phyloP scores from a whole-genome alignment of 108 stramenopile species.

The Aurantiochytrium sp. region DNA sequence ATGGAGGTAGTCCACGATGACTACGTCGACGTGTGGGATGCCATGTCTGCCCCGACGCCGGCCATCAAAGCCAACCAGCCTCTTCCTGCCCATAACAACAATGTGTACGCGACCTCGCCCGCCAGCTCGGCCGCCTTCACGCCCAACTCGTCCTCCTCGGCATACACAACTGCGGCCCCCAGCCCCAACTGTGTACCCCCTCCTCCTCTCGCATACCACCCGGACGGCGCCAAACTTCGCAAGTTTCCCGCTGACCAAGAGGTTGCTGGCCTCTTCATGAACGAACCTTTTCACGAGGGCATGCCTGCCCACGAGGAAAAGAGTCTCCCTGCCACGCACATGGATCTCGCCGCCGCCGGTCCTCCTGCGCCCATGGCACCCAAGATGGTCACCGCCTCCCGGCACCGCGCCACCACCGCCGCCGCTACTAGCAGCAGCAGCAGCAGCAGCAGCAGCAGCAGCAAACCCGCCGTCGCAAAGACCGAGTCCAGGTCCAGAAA shows the following conservation, averaged over 20 bases:
- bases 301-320: neutral
- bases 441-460: too few relatives aligned
- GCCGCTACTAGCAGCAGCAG: neutral
- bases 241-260: neutral
- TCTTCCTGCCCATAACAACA: neutral
- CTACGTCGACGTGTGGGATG: neutral
- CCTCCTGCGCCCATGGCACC: neutral
- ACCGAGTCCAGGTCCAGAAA: neutral
- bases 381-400: neutral
- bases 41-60: neutral
- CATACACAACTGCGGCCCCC: neutral
- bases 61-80: neutral
- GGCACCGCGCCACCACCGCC: neutral
- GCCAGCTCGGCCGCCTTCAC: neutral
- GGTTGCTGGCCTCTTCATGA: too few relatives aligned
- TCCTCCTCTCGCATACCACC: neutral
- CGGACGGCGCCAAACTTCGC: neutral
- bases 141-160: neutral
- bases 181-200: neutral
- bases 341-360: too few relatives aligned
- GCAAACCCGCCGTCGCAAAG: neutral
- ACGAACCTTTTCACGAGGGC: neutral
- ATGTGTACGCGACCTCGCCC: neutral
- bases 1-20: neutral
- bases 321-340: neutral